Conservation (phyloP, 345 rosid genomes). For the Linum usitatissimum region DNA sequence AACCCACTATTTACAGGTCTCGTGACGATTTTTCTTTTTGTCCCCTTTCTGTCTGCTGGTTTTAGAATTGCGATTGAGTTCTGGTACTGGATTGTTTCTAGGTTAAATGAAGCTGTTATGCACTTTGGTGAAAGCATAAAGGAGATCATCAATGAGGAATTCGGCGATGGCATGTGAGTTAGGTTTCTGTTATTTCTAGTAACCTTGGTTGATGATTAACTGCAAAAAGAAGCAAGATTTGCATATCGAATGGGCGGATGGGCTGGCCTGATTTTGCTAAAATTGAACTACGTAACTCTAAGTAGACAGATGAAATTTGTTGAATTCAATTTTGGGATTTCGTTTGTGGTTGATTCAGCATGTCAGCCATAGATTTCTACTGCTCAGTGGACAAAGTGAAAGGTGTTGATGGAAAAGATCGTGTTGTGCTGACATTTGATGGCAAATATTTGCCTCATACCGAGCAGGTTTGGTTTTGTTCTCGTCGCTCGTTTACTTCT, state of each 20-base stretch:
- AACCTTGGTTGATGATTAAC: too few relatives aligned
- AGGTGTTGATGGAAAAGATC: constrained; percentile 79
- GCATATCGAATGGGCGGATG: not conserved
- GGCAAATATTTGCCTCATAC: constrained; percentile 70
- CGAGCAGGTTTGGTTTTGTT: constrained; percentile 58
- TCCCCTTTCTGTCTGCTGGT: not conserved
- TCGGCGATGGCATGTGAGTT: constrained; percentile 89
- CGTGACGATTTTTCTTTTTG: not conserved
- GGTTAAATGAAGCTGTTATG: constrained; percentile 94
- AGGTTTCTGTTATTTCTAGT: too few relatives aligned
- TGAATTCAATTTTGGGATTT: not conserved
- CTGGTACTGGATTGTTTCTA: constrained; percentile 5
- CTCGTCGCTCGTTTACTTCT: not conserved
- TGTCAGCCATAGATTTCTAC: constrained; percentile 92
- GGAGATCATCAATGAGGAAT: constrained; percentile 86
- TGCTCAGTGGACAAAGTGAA: constrained; percentile 86
- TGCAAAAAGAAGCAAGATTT: not conserved
- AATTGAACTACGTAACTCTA: not conserved
- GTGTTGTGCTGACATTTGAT: constrained; percentile 68
- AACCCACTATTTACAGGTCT: constrained; percentile 77
- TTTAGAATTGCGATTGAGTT: not conserved
- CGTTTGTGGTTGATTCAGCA: constrained; percentile 28
- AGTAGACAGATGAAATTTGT: too few relatives aligned
- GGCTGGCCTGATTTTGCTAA: not conserved
- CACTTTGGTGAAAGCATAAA: constrained; percentile 94